Conservation (phyloP, 768 basidiomycete genomes). For the Lentinula edodes region DNA sequence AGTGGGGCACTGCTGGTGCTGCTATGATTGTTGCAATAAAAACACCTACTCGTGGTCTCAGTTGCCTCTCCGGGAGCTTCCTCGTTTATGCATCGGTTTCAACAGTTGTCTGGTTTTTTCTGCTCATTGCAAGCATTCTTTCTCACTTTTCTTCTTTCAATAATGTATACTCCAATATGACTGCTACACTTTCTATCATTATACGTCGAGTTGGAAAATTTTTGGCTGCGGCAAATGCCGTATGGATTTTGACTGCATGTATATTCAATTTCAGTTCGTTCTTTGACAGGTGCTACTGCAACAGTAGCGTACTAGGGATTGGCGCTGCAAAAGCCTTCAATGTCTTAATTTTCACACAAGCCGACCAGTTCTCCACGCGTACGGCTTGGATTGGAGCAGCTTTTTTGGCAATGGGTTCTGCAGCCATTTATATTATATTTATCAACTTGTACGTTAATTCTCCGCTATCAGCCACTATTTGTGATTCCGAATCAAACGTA, state of each 20-base stretch:
- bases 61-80: slow-evolving; percentile 27
- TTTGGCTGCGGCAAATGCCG: slow-evolving; percentile 23
- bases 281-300: slow-evolving; percentile 30
- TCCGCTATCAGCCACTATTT: not conserved
- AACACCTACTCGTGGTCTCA: slow-evolving; percentile 27
- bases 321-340: slow-evolving; percentile 19
- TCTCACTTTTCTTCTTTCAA: not conserved
- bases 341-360: slow-evolving; percentile 16
- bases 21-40: slow-evolving; percentile 21
- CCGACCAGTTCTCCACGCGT: slow-evolving; percentile 21
- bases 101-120: slow-evolving; percentile 23
- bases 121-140: slow-evolving; percentile 21
- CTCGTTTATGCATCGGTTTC: slow-evolving; percentile 22
- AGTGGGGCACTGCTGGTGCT: slow-evolving; percentile 26
- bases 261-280: slow-evolving; percentile 27
- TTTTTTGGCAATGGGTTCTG: slow-evolving; percentile 18
- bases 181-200: slow-evolving; percentile 16
- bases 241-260: slow-evolving; percentile 24
- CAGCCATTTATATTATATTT: slow-evolving; percentile 18
- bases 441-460: slow-evolving; percentile 23
- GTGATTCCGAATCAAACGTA: not conserved
- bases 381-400: slow-evolving; percentile 32
- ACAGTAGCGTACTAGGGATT: slow-evolving; percentile 25
- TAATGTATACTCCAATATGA: not conserved
- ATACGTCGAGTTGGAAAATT: slow-evolving; percentile 25